Conservation (phyloP, 192 early-diverging fungal genomes). For the Coemansia sp. region DNA sequence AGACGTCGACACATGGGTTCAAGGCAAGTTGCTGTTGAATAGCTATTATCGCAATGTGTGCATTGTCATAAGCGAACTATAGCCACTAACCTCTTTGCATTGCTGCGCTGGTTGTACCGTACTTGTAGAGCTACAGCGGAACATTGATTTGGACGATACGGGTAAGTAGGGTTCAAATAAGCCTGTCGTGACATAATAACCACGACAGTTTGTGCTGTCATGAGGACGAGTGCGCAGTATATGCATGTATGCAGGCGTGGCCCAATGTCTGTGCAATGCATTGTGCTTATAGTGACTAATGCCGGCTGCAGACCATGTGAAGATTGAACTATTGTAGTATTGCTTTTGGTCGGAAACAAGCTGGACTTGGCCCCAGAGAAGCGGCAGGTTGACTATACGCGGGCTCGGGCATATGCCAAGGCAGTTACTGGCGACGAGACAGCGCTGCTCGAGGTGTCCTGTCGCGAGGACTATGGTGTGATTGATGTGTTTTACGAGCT, state of each 20-base stretch:
- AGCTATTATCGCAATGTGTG: not conserved
- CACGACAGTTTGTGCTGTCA: not conserved
- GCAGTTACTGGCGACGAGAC: constrained; percentile 61
- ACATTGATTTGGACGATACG: constrained; percentile 63
- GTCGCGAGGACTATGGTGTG: constrained; percentile 69
- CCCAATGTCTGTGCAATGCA: not conserved
- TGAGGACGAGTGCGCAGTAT: not conserved
- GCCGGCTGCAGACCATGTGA: constrained; percentile 2
- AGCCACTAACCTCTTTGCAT: not conserved
- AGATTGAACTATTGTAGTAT: constrained; percentile 50
- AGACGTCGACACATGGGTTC: constrained; percentile 68
- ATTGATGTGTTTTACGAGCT: constrained; percentile 51
- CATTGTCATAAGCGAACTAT: not conserved
- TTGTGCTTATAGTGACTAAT: not conserved
- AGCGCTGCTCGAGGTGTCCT: constrained; percentile 68
- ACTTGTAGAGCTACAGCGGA: constrained; percentile 59
- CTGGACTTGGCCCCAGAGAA: constrained; percentile 62
- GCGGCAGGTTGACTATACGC: constrained; percentile 59
- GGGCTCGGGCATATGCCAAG: constrained; percentile 64
- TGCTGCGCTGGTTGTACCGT: not conserved
- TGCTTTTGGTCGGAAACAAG: constrained; percentile 73
- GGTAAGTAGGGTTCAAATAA: constrained; percentile 33
- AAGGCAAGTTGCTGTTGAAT: constrained; percentile 19
- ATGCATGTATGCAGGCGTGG: not conserved
- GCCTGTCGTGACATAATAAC: not conserved